A percentile compares a stretch with the other conserved stretches of the same genome.
phyloP scores from a whole-genome alignment of 2,329 filamentous ascomycete species.

The Aureobasidium sp. region DNA sequence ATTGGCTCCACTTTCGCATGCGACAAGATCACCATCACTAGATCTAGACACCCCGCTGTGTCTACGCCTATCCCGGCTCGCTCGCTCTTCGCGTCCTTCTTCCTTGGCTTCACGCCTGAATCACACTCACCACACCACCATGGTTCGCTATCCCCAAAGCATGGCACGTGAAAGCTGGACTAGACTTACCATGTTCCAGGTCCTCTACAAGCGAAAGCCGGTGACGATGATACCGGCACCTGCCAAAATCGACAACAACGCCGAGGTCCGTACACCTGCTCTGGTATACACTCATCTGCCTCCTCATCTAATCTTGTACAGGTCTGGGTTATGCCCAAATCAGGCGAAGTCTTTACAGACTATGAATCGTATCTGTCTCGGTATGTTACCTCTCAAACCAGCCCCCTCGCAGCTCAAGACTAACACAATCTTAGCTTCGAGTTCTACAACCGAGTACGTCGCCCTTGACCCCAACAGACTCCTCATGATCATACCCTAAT shows the following conservation, averaged over 20 bases:
- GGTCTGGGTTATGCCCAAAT: conserved; percentile 89
- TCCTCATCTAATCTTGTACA: conserved; percentile 29
- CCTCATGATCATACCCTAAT: conserved; percentile 16
- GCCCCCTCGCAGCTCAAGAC: conserved; percentile 8
- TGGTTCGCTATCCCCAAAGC: conserved; percentile 5
- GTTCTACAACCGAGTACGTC: conserved; percentile 77
- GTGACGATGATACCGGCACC: conserved; percentile 71
- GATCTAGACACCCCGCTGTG: neutral
- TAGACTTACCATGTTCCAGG: conserved; percentile 43
- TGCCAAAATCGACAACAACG: conserved; percentile 67
- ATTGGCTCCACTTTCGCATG: conserved; percentile 9
- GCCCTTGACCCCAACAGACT: neutral
- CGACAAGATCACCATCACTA: neutral
- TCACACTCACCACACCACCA: neutral
- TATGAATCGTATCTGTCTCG: conserved; percentile 83
- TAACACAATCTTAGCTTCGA: conserved; percentile 56
- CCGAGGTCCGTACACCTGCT: conserved; percentile 54
- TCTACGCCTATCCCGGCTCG: neutral
- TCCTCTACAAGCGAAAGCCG: conserved; percentile 92
- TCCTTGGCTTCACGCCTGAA: neutral
- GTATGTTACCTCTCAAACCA: conserved; percentile 40
- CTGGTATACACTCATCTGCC: neutral
- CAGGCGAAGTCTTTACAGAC: conserved; percentile 77
- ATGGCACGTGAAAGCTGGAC: neutral
- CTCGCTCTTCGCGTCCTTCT: neutral